These are phyloP conservation scores for Spergularia marina DNA, from an alignment of 148 eudicot species.

Conservation along the genomic window DNA sequence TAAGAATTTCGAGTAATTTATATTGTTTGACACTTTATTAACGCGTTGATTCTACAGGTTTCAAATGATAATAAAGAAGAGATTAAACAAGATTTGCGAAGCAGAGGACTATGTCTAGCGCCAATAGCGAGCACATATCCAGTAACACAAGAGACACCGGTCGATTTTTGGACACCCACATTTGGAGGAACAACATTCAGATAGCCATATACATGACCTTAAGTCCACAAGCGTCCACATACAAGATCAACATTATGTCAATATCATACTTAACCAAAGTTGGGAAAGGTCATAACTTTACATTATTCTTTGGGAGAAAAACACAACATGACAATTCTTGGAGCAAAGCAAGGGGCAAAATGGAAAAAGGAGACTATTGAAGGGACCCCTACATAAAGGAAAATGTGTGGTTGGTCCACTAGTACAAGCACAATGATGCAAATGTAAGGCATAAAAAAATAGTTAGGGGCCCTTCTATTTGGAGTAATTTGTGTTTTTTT, in stretches of 20 bases:
- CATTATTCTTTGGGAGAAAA: not conserved
- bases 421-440: constrained; percentile 26
- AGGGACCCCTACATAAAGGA: not conserved
- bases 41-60: constrained; percentile 27
- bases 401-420: constrained; percentile 26
- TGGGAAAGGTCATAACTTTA: not conserved
- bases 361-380: not conserved
- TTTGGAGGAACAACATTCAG: constrained; percentile 63
- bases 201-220: constrained; percentile 25
- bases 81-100: constrained; percentile 45
- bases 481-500: not conserved
- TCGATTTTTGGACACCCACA: constrained; percentile 91
- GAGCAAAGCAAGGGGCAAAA: constrained; percentile 21
- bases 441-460: constrained; percentile 26
- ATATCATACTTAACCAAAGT: constrained; percentile 7
- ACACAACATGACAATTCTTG: constrained; percentile 7
- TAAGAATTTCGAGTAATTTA: too few species aligned
- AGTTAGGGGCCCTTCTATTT: constrained; percentile 17
- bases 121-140: constrained; percentile 83
- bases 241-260: not conserved
- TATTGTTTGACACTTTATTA: not conserved
- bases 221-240: constrained; percentile 9
- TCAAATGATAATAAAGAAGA: constrained; percentile 30
- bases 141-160: constrained; percentile 59
- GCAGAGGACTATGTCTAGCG: constrained; percentile 83